Percentiles rank a stretch among this genome's conserved stretches.
Evolutionary conservation across 495 filamentous ascomycete species (phyloP).

Genomic region (Lasiosphaeria ovina): DNA sequence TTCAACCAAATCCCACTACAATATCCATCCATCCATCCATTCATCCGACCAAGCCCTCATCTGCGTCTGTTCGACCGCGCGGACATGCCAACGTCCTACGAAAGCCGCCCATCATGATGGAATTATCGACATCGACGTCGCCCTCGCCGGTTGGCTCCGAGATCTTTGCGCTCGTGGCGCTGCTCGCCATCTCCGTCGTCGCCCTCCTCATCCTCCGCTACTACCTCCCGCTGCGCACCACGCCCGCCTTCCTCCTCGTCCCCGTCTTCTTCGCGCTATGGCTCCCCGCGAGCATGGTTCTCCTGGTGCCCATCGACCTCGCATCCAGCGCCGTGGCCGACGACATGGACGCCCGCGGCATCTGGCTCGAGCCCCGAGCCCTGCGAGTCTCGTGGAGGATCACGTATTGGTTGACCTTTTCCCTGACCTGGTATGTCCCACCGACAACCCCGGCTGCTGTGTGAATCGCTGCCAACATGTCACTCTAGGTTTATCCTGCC

Average conservation of each 20-base stretch:
- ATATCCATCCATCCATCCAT: not conserved
- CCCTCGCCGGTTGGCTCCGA: constrained; percentile 30
- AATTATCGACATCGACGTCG: constrained; percentile 11
- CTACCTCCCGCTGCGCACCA: constrained; percentile 85
- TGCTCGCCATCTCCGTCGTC: constrained; percentile 68
- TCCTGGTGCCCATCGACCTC: constrained; percentile 94
- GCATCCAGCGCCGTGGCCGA: constrained; percentile 75
- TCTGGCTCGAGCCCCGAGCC: constrained; percentile 63
- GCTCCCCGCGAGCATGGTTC: constrained; percentile 88
- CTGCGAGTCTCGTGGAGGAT: constrained; percentile 87
- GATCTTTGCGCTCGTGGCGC: constrained; percentile 68
- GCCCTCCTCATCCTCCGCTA: constrained; percentile 82
- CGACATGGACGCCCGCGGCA: constrained; percentile 60
- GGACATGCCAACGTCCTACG: constrained; percentile 14
- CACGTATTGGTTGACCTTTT: constrained; percentile 94
- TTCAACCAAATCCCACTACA: not conserved
- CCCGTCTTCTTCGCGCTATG: constrained; percentile 92
- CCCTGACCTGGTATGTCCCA: constrained; percentile 74
- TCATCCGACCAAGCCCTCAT: not conserved
- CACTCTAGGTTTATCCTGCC: constrained; percentile 78
- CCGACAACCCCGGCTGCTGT: constrained; percentile 1
- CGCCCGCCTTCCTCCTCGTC: constrained; percentile 84
- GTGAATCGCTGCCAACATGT: not conserved
- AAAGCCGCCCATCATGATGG: constrained; percentile 21
- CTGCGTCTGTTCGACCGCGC: not conserved